A percentile compares a stretch with the other conserved stretches of the same genome.
These are phyloP conservation scores for Arthrobotrys megalospora DNA, from an alignment of 2,329 filamentous ascomycete species.

Conservation along the genomic window DNA sequence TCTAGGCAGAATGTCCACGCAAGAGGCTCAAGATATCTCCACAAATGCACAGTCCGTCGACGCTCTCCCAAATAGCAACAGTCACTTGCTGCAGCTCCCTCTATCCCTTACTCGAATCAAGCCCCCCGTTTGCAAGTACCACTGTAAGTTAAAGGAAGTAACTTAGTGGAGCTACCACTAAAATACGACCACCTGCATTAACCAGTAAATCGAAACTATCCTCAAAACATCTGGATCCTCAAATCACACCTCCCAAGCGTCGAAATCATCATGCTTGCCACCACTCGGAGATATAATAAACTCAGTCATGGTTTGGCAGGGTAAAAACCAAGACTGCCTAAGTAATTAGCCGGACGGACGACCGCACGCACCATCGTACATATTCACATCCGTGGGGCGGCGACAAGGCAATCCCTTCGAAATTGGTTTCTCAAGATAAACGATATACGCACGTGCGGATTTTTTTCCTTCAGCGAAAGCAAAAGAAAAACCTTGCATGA, in stretches of 20 bases:
- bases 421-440: conserved; percentile 12
- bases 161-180: neutral
- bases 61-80: neutral
- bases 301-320: neutral
- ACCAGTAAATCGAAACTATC: conserved; percentile 5
- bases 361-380: conserved; percentile 1
- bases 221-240: conserved; percentile 5
- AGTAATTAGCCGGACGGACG: conserved; percentile 26
- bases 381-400: conserved; percentile 3
- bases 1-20: conserved; percentile 20
- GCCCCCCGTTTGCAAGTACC: too few relatives aligned
- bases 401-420: neutral
- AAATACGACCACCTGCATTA: neutral
- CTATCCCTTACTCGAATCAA: neutral
- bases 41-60: neutral
- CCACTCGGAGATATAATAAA: conserved; percentile 28
- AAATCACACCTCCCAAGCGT: neutral
- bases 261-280: conserved; percentile 6
- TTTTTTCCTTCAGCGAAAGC: neutral
- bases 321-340: conserved; percentile 20
- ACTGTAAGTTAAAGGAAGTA: too few relatives aligned
- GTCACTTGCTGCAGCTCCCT: neutral
- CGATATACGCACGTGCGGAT: conserved; percentile 25
- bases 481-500: neutral
- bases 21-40: neutral